Evolutionary conservation across 768 basidiomycete genomes (phyloP).

Genomic region (Lepiota brunneoincarnata): DNA sequence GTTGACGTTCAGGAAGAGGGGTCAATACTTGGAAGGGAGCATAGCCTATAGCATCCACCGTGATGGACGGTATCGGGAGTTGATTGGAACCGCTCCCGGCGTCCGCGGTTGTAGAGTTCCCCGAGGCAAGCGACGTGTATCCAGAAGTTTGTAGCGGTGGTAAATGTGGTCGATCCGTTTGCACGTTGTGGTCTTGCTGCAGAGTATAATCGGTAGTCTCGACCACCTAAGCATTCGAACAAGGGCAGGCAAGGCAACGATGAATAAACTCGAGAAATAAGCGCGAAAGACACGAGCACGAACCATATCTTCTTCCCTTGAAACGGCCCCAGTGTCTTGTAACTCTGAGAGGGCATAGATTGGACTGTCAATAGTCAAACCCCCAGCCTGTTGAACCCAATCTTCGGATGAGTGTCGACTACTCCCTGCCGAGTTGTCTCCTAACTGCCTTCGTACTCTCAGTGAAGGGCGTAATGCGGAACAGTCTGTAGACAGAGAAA

Average conservation of each 20-base stretch:
- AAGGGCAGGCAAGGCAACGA: not conserved
- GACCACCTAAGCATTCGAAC: constrained; percentile 7
- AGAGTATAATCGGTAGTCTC: not conserved
- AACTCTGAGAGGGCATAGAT: constrained; percentile 20
- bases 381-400: constrained; percentile 72
- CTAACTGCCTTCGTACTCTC: constrained; percentile 12
- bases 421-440: constrained; percentile 27
- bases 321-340: constrained; percentile 10
- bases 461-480: constrained; percentile 2
- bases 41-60: not conserved
- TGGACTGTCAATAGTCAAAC: constrained; percentile 62
- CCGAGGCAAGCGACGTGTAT: not conserved
- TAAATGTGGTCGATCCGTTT: not conserved
- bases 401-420: constrained; percentile 57
- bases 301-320: constrained; percentile 55
- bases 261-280: not conserved
- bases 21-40: not conserved
- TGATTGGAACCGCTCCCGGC: not conserved
- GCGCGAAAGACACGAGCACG: constrained; percentile 16
- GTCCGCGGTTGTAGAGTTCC: not conserved
- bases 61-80: not conserved
- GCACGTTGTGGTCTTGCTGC: not conserved
- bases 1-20: constrained; percentile 19
- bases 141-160: constrained; percentile 1
- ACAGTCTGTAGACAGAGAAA: constrained; percentile 33